Conservation (phyloP, 805 yeast genomes). For the Candida manassasensis region DNA sequence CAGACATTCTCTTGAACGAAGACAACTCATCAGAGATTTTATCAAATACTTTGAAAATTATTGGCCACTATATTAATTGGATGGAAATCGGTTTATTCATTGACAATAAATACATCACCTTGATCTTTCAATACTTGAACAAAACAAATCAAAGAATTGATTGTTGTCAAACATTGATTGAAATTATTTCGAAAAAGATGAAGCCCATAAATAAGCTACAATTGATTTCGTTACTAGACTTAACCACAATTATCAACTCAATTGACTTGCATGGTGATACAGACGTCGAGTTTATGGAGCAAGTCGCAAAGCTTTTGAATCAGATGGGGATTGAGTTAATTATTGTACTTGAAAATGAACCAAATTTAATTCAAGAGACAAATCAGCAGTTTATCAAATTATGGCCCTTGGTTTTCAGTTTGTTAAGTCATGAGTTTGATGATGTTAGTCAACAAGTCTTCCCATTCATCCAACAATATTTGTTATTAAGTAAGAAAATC, state of each 20-base stretch:
- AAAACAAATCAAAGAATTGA: constrained; percentile 46
- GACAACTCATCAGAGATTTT: constrained; percentile 40
- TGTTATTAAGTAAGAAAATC: constrained; percentile 62
- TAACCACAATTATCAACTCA: constrained; percentile 49
- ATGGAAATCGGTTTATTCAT: constrained; percentile 76
- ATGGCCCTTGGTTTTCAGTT: constrained; percentile 68
- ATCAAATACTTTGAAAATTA: constrained; percentile 53
- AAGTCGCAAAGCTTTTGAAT: constrained; percentile 68
- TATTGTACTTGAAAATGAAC: constrained; percentile 53
- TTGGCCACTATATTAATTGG: constrained; percentile 92
- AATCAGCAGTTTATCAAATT: constrained; percentile 50
- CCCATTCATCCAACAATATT: constrained; percentile 71
- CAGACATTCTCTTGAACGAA: constrained; percentile 42
- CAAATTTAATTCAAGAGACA: constrained; percentile 33
- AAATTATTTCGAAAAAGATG: constrained; percentile 75
- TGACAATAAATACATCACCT: constrained; percentile 50
- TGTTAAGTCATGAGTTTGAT: constrained; percentile 78
- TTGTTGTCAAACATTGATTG: constrained; percentile 56
- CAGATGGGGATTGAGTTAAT: constrained; percentile 73
- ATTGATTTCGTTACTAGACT: constrained; percentile 61
- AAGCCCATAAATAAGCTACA: constrained; percentile 65
- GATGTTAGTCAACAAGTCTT: constrained; percentile 82
- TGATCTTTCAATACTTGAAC: constrained; percentile 56
- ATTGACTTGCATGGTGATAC: constrained; percentile 31
- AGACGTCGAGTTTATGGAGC: constrained; percentile 66